Conservation (phyloP, 2,329 filamentous ascomycete genomes). For the Triangularia setosa region DNA sequence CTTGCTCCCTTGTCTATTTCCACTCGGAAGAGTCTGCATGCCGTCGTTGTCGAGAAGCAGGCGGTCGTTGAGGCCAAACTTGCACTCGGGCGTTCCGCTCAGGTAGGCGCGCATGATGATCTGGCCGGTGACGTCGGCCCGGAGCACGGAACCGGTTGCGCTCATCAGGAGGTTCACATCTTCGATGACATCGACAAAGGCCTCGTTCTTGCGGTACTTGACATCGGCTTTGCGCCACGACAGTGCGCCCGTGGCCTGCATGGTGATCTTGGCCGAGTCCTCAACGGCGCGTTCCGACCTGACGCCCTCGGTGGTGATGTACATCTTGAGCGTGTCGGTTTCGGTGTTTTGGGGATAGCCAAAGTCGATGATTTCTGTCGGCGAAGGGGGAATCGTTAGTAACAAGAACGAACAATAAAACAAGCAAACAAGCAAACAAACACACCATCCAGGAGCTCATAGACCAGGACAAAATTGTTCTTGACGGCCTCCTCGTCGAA, state of each 20-base stretch:
- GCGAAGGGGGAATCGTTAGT: conserved; percentile 5
- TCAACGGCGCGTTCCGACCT: conserved; percentile 83
- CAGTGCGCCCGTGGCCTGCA: conserved; percentile 95
- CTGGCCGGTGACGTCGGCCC: conserved; percentile 93
- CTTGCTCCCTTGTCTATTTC: conserved; percentile 76
- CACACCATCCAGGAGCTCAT: conserved; percentile 88
- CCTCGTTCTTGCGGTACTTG: conserved; percentile 99
- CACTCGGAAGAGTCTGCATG: conserved; percentile 62
- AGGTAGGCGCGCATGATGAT: conserved; percentile 99
- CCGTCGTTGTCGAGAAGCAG: conserved; percentile 80
- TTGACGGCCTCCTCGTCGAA: conserved; percentile 99
- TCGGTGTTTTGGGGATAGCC: conserved; percentile 99
- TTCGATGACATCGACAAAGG: conserved; percentile 98
- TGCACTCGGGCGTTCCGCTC: conserved; percentile 94
- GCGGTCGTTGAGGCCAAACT: conserved; percentile 95
- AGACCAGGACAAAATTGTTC: conserved; percentile 99
- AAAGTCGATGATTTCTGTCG: conserved; percentile 91
- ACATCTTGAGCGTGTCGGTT: conserved; percentile 98
- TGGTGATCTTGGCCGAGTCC: conserved; percentile 96
- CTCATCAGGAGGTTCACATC: conserved; percentile 99
- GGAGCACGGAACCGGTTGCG: conserved; percentile 89
- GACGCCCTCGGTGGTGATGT: conserved; percentile 98
- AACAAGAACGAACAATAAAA: neutral
- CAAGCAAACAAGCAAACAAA: conserved; percentile 8
- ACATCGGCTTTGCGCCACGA: conserved; percentile 97